Base-by-base conservation (phyloP, 2,329 filamentous ascomycete genomes). In the Cladophialophora exuberans region DNA sequence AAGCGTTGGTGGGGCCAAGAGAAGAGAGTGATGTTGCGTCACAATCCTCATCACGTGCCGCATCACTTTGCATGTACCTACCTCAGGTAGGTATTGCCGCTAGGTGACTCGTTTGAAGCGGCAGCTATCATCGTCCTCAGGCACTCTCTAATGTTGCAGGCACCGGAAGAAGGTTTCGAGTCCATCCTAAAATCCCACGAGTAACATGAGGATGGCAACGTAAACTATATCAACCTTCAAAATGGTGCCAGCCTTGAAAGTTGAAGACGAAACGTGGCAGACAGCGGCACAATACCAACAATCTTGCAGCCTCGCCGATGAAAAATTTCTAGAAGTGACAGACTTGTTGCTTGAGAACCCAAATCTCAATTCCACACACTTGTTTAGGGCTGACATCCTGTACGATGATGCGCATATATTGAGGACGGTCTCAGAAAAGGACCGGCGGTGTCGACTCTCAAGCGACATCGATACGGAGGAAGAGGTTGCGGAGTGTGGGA, bases 321-420 rank as follows among this genome's bases (percentile, higher is more conserved):
- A 67, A 18, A 65, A 69, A 26, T 72, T 75, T 39, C 60, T 72
- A 18, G 78, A 83, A 50, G 69, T 84, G n/a, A 75, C 83, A 17
- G 73, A 79, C 35, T 69, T 70, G 33, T 65, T 76, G 7, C 57
- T 75, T 53, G 67, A 64, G 38, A 84, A 85, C 59, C 83, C 83
- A 0, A 85, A 85, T 53, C 66, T 84, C 59, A 83, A 79, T 13
- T 82, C 82, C 0, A 79, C 74, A 5, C 76, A 81, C 66, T 73
- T 86, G 11, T 83, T 84, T 58, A 79, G 83, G 6, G 83, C 83
- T 13, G 83, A 86, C 66, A 79, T 86, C 33, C 73, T 83, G 26
- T 80, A 79, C 63, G 78, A 83, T 64, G 83, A 79, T 60, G 66
- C 73, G 69, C 66, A 69, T 56, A 52, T 63, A 4, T 38, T 71